Conservation (phyloP, 495 filamentous ascomycete species). For the Peziza echinospora region DNA sequence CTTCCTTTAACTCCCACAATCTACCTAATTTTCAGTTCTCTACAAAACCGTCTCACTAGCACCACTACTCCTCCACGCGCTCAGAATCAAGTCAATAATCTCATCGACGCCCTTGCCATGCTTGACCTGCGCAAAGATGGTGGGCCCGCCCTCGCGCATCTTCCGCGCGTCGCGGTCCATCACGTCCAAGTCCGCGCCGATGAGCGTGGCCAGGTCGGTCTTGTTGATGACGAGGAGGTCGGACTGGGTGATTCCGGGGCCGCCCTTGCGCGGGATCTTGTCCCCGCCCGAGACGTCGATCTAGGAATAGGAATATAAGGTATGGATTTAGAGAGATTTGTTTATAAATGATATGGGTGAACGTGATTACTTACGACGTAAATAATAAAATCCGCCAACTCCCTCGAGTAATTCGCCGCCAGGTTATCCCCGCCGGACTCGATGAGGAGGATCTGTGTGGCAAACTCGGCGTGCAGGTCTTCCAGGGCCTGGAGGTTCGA, state of each 20-base stretch:
- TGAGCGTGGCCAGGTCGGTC: constrained; percentile 75
- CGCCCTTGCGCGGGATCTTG: constrained; percentile 89
- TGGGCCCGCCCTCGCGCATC: constrained; percentile 90
- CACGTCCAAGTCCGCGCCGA: constrained; percentile 75
- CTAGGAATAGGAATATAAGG: constrained; percentile 1
- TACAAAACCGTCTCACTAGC: constrained; percentile 24
- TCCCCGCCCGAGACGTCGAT: constrained; percentile 96
- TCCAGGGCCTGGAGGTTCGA: constrained; percentile 85
- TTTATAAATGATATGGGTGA: not conserved
- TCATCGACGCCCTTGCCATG: constrained; percentile 60
- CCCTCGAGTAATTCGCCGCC: constrained; percentile 82
- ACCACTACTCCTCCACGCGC: constrained; percentile 77
- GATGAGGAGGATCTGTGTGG: constrained; percentile 57
- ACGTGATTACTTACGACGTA: constrained; percentile 38
- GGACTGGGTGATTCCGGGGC: constrained; percentile 86
- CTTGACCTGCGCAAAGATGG: constrained; percentile 95
- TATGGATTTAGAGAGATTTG: not conserved
- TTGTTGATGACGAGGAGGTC: constrained; percentile 91
- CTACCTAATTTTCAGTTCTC: not conserved
- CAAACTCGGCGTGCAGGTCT: constrained; percentile 55
- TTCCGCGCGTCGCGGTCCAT: constrained; percentile 90
- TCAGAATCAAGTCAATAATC: constrained; percentile 72
- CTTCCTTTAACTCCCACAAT: not conserved
- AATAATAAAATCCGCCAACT: constrained; percentile 90
- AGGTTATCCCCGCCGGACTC: constrained; percentile 92